Conservation (phyloP, 2,329 filamentous ascomycete genomes). For the Xylaria sp. region DNA sequence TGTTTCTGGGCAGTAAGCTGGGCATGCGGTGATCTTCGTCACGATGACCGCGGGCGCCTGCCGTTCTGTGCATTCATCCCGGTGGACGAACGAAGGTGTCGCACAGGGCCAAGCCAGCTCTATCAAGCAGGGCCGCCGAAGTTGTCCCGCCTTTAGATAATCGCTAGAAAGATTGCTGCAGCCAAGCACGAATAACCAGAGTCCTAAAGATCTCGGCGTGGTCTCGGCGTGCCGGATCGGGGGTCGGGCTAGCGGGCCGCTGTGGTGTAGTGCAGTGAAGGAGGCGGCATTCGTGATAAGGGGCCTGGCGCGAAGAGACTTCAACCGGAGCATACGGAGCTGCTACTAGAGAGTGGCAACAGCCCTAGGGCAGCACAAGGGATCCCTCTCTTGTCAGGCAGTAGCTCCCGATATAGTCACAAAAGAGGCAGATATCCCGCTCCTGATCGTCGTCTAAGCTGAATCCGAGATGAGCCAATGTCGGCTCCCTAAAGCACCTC, state of each 20-base stretch:
- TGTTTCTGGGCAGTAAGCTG: slow-evolving; percentile 9
- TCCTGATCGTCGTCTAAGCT: too few relatives aligned
- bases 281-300: slow-evolving; percentile 17
- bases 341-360: neutral
- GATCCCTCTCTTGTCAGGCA: neutral
- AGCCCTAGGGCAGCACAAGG: neutral
- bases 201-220: slow-evolving; percentile 23
- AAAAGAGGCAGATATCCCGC: too few relatives aligned
- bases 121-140: slow-evolving; percentile 21
- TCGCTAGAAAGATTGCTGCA: slow-evolving; percentile 11
- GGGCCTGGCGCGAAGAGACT: slow-evolving; percentile 6
- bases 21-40: slow-evolving; percentile 23
- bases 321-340: slow-evolving; percentile 20
- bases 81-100: slow-evolving; percentile 18
- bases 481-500: too few relatives aligned
- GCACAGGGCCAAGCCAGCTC: slow-evolving; percentile 18
- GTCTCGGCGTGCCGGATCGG: slow-evolving; percentile 28
- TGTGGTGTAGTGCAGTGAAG: neutral
- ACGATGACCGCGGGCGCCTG: slow-evolving; percentile 5
- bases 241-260: slow-evolving; percentile 25
- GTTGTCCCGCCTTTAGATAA: slow-evolving; percentile 17
- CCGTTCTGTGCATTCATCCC: slow-evolving; percentile 5
- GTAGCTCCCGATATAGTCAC: too few relatives aligned
- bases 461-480: too few relatives aligned
- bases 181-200: slow-evolving; percentile 22